Evolutionary conservation across 208 protist species (phyloP), one percentile per base, ranked within the genome.

Genomic region (Zelonia costaricensis): DNA sequence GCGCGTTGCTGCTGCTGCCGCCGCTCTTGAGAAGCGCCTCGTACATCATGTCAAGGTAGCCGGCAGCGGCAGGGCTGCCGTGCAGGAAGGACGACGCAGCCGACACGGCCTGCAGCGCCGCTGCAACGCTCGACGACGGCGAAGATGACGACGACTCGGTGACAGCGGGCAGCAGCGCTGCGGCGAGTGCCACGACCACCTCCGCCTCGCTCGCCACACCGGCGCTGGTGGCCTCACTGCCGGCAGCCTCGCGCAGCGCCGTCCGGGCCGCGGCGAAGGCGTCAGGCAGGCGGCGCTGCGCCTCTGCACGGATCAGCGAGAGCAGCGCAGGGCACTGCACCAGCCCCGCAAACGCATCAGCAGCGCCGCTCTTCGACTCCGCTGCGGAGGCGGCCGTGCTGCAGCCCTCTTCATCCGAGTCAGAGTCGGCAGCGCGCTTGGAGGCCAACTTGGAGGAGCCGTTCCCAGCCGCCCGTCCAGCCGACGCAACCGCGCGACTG

Each of bases 11-110:
- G n/a, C n/a, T 36, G 40, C 31, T 25, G 55, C 56, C 30, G 40
- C 20, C n/a, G 25, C 7, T 23, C 23, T 62, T 46, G 27, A 75
- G 53, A 16, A 75, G 22, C 25, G 69, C 54, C 9, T 43, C 43
- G 27, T 74, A 67, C 57, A 54, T 40, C 28, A 64, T 27, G 13
- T 36, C 33, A 16, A 71, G 40, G 23, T 71, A 71, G 12, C 65
- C 64, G 43, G 75, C 52, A 33, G 72, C 40, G 74, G 52, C 16
- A 59, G 57, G 28, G 9, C 44, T 9, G 13, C 66, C 57, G 25
- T 74, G 74, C 15, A 85, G 16, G 39, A 89, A 75, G 42, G 40
- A 23, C 23, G 61, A 13, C 16, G 45, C 20, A 12, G 56, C 28
- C 20, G 65, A 56, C 6, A 63, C 42, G 4, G 42, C 52, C 2